Base-by-base conservation (phyloP, 495 filamentous ascomycete species). In the Pseudoneurospora amorphoporcata region DNA sequence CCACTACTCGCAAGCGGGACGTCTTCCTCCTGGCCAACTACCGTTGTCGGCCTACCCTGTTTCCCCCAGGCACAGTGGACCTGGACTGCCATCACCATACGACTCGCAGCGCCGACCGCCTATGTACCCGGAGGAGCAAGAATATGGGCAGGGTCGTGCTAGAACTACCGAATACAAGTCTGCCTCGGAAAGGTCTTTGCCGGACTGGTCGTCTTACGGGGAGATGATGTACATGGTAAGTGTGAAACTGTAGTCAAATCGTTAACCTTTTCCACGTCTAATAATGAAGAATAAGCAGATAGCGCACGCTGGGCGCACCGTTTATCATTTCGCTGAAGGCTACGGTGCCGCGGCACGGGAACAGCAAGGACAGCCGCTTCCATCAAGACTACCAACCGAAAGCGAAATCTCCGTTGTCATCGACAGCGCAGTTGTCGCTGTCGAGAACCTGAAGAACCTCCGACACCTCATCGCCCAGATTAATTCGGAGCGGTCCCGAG, bases 341-440 rank as follows among this genome's bases (percentile, higher is more conserved):
- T 86, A 85, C 43, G 78, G 76, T 8, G 81, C 82, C 23, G 82
- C 84, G 23, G 84, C 83, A n/a, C 82, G 80, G 8, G 84, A 86
- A 73, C 83, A 86, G 43, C 83, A 85, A 68, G 81, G 83, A 41
- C 83, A 83, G 32, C 82, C 83, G 12, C 84, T 86, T 38, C 82
- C 82, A 16, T 84, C 83, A 58, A 79, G 84, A 40, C 73, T 86
- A 35, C 84, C 84, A 0, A 81, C 78, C 29, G 84, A 86, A 41
- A 81, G 79, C 45, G 84, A 86, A 75, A 79, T 86, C 10, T 75
- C 76, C 37, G 77, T 75, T 19, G 76, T 85, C 71, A 73, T 86
- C 32, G 77, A 78, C 74, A 82, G 79, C 70, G 76, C 81, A 9
- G 75, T 82, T 3, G 73, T 77, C 43, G 74, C 83, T 37, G 80